Base-by-base conservation (phyloP, 305 asterid genomes). In the Plantago coronopus region DNA sequence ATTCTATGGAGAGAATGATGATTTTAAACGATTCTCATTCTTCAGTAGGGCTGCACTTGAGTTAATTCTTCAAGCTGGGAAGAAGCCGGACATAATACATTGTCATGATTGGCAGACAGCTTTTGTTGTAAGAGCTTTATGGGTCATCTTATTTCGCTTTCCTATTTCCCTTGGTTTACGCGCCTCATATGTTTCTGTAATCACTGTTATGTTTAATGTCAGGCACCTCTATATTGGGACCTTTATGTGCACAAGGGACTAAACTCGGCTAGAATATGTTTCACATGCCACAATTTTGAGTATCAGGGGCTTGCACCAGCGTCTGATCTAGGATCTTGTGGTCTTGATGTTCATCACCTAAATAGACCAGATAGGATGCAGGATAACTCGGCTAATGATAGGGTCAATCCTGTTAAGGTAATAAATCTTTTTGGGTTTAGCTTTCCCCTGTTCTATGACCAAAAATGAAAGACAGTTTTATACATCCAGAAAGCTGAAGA, bases 51-150 rank as follows among this genome's bases (percentile, higher is more conserved):
- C 91, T 48, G 99, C 99, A 74, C 99, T 93, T 70, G 99, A 93
- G 80, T 76, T 93, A 51, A 57, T 93, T 75, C 81, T 73, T 72
- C 99, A 85, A 78, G 85, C 91, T 77, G 97, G 91, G 62, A 93
- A 93, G 75, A 85, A 75, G 72, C 97, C 99, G 0, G 96, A 87
- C 64, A 85, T 93, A 49, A 87, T 93, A 67, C 99, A 93, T 66
- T 89, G 96, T 72, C 99, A 93, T 82, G 99, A 93, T 78, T 93
- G 99, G 99, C 99, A 93, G 75, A 93, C 99, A 69, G 86, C 96
- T 64, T 93, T 93, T 69, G 81, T 89, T 62, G 99, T 93, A 89
- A 17, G 94, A 59, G 62, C 57, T 9, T 63, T 44, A 59, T 43
- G 55, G 59, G 20, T 57, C 27, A 66, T 37, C 23, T 60, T 44